These are phyloP conservation scores for Globisporangium heterothallicum DNA, from an alignment of 352 stramenopile genomes.

Conservation along the genomic window DNA sequence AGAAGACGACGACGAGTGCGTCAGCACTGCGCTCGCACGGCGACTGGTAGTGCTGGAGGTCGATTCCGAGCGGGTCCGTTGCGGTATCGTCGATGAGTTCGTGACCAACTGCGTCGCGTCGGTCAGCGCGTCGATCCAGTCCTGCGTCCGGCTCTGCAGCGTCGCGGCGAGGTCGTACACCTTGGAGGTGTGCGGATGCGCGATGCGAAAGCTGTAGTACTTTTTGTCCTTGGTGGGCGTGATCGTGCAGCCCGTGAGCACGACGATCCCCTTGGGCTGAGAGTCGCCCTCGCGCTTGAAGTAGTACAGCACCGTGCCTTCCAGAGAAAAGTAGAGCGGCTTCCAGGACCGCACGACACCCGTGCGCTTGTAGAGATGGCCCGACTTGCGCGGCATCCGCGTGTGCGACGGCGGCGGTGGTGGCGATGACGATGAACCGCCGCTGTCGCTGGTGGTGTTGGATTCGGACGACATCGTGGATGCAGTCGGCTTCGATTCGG, in stretches of 20 bases:
- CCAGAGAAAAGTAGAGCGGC: constrained; percentile 58
- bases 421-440: too few relatives aligned
- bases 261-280: constrained; percentile 47
- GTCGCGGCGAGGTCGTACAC: constrained; percentile 63
- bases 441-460: too few relatives aligned
- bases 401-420: too few relatives aligned
- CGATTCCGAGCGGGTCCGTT: constrained; percentile 4
- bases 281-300: constrained; percentile 69
- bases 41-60: not conserved
- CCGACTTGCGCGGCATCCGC: constrained; percentile 25
- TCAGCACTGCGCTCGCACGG: constrained; percentile 1
- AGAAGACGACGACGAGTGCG: constrained; percentile 14
- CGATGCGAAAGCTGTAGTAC: constrained; percentile 72
- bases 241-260: constrained; percentile 59
- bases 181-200: constrained; percentile 62
- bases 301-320: constrained; percentile 63
- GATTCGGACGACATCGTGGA: too few relatives aligned
- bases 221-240: constrained; percentile 54
- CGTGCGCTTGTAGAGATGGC: constrained; percentile 69
- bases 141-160: constrained; percentile 39
- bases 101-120: constrained; percentile 30
- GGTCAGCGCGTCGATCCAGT: constrained; percentile 51
- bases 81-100: constrained; percentile 5
- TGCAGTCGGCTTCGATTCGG: too few relatives aligned
- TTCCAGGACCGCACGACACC: constrained; percentile 53